Percentiles rank a stretch among this genome's conserved stretches.
These are phyloP conservation scores for Viridothelium virens DNA, from an alignment of 495 filamentous ascomycete species.

Conservation along the genomic window DNA sequence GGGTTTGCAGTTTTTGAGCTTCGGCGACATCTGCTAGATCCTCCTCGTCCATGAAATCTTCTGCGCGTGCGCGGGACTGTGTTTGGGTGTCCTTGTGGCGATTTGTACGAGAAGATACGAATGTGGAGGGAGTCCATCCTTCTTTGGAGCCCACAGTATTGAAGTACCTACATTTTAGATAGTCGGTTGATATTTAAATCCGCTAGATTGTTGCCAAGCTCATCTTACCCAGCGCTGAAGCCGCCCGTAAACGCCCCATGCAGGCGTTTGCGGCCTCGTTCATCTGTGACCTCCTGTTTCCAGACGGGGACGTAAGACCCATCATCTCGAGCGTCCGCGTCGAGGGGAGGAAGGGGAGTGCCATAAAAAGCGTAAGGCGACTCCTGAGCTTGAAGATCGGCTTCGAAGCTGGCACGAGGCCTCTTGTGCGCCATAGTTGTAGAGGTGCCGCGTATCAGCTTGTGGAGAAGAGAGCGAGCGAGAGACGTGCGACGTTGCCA, in stretches of 20 bases:
- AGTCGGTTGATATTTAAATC: conserved; percentile 22
- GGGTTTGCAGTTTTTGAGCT: conserved; percentile 60
- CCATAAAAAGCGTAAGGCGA: conserved; percentile 79
- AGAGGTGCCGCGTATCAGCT: not conserved
- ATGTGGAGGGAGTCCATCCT: conserved; percentile 88
- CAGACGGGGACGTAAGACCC: conserved; percentile 89
- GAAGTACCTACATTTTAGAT: conserved; percentile 64
- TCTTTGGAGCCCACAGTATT: conserved; percentile 98
- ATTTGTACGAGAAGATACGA: conserved; percentile 80
- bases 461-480: not conserved
- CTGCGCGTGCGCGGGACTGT: conserved; percentile 45
- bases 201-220: conserved; percentile 19
- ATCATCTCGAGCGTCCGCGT: conserved; percentile 75
- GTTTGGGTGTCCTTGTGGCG: conserved; percentile 59
- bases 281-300: conserved; percentile 96
- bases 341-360: conserved; percentile 74
- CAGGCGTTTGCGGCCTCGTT: conserved; percentile 80
- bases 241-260: conserved; percentile 97
- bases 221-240: conserved; percentile 80
- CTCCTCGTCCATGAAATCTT: conserved; percentile 99
- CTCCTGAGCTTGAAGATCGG: conserved; percentile 62
- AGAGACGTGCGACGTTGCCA: not conserved
- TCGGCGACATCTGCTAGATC: conserved; percentile 85
- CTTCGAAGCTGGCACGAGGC: conserved; percentile 67
- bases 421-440: conserved; percentile 61